A percentile compares a stretch with the other conserved stretches of the same genome.
These are phyloP conservation scores for Fusarium graminum DNA, from an alignment of 2,329 filamentous ascomycete species.

Conservation along the genomic window DNA sequence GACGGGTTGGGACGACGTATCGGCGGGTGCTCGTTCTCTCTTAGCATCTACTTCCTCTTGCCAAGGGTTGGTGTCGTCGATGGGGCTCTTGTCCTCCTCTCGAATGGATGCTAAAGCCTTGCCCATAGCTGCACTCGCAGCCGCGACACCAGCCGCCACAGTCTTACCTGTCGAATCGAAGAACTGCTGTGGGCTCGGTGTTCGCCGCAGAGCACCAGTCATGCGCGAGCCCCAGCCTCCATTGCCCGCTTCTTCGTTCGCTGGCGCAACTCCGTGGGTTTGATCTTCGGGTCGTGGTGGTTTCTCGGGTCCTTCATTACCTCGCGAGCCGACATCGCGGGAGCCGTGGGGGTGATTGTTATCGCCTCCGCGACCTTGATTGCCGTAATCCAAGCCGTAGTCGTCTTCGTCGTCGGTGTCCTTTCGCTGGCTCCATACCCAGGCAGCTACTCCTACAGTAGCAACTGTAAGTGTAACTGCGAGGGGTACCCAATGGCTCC, in stretches of 20 bases:
- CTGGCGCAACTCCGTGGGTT: constrained; percentile 56
- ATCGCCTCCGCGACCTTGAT: constrained; percentile 66
- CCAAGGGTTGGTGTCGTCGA: constrained; percentile 90
- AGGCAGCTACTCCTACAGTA: constrained; percentile 86
- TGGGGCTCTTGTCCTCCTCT: constrained; percentile 82
- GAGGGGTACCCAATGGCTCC: constrained; percentile 91
- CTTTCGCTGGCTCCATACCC: constrained; percentile 92
- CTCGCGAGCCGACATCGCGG: constrained; percentile 48
- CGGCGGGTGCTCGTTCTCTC: constrained; percentile 57
- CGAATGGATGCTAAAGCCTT: constrained; percentile 85
- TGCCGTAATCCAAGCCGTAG: constrained; percentile 62
- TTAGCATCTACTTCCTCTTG: constrained; percentile 87
- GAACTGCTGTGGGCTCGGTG: constrained; percentile 89
- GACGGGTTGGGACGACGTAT: constrained; percentile 51
- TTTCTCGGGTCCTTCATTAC: constrained; percentile 52
- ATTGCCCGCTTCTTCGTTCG: constrained; percentile 51
- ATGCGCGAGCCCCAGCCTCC: constrained; percentile 79
- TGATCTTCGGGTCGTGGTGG: constrained; percentile 58
- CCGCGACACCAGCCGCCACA: constrained; percentile 83
- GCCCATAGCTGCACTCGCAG: constrained; percentile 84
- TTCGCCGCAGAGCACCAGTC: constrained; percentile 83
- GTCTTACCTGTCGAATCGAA: constrained; percentile 86
- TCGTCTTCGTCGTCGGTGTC: constrained; percentile 76
- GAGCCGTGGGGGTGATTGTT: constrained; percentile 66
- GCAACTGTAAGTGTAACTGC: constrained; percentile 89